phyloP scores from a whole-genome alignment of 2,329 filamentous ascomycete genomes.

The Daldinia sp. region DNA sequence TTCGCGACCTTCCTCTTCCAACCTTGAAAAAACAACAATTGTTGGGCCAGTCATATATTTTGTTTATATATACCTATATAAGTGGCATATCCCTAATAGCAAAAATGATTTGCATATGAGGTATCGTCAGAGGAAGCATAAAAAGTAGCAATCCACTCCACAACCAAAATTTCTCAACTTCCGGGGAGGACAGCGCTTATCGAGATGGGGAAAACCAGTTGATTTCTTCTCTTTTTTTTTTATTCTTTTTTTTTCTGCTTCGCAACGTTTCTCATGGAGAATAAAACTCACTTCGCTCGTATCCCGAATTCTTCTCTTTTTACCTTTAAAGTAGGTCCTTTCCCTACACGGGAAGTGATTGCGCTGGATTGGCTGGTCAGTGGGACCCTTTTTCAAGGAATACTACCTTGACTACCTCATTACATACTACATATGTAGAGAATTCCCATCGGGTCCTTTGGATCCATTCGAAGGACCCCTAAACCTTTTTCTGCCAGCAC shows the following conservation, averaged over 20 bases:
- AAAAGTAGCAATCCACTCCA: background rate
- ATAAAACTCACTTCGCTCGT: constrained; percentile 5
- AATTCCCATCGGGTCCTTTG: constrained; percentile 24
- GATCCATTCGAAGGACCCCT: constrained; percentile 29
- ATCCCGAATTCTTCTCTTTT: constrained; percentile 27
- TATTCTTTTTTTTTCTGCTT: background rate
- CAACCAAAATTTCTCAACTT: background rate
- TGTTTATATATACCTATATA: background rate
- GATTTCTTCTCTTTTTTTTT: background rate
- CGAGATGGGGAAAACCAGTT: background rate
- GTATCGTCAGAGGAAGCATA: background rate
- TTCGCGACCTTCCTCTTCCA: constrained; percentile 3
- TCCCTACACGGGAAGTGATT: constrained; percentile 18
- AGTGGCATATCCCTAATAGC: too few relatives aligned
- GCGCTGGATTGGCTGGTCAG: constrained; percentile 19
- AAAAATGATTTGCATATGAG: background rate
- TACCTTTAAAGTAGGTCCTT: constrained; percentile 13
- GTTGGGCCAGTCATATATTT: background rate
- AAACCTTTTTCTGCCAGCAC: constrained; percentile 24
- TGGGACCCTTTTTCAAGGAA: constrained; percentile 24
- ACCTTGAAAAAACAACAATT: background rate
- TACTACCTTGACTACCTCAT: constrained; percentile 25
- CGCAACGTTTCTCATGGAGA: background rate
- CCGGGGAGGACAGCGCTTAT: background rate
- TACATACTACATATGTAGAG: constrained; percentile 2